These are phyloP conservation scores for Platanthera zijinensis DNA, from an alignment of 106 monocot genomes.

Conservation along the genomic window DNA sequence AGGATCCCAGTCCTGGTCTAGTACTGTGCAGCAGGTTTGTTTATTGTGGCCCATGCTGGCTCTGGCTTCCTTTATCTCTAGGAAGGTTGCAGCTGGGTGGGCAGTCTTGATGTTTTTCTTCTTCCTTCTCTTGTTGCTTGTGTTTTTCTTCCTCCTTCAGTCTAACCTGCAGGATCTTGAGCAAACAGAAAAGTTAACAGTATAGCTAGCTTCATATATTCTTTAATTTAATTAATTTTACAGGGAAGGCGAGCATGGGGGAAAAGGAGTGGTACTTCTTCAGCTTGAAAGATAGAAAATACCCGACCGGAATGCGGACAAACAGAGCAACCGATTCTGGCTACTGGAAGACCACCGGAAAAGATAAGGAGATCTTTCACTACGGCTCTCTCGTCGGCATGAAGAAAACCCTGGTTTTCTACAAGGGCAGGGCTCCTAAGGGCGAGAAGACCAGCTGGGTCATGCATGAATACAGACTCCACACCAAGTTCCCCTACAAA, in stretches of 20 bases:
- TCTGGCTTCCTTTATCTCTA: too few species aligned
- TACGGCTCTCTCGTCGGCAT: slow-evolving; percentile 45
- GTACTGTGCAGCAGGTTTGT: too few species aligned
- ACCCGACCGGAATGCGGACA: slow-evolving; percentile 64
- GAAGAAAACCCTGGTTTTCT: slow-evolving; percentile 89
- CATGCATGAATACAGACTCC: slow-evolving; percentile 74
- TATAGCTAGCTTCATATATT: too few species aligned
- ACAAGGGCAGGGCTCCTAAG: slow-evolving; percentile 73
- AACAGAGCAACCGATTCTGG: slow-evolving; percentile 65
- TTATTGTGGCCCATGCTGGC: too few species aligned
- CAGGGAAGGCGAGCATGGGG: slow-evolving; percentile 67
- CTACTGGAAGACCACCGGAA: slow-evolving; percentile 80
- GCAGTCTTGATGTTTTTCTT: too few species aligned
- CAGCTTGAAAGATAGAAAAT: slow-evolving; percentile 66
- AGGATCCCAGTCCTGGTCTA: too few species aligned
- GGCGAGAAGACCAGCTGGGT: slow-evolving; percentile 85
- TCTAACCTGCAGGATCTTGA: too few species aligned
- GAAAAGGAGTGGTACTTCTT: slow-evolving; percentile 88
- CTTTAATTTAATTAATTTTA: too few species aligned
- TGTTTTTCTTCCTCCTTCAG: too few species aligned
- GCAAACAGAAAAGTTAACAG: too few species aligned
- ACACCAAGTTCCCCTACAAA: slow-evolving; percentile 37
- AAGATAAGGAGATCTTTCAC: slow-evolving; percentile 76
- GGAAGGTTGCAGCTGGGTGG: too few species aligned
- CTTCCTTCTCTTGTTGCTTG: too few species aligned